A percentile compares a stretch with the other conserved stretches of the same genome.
Conservation (phyloP, 2,329 filamentous ascomycete species). For the Thermoascus crustaceus region DNA sequence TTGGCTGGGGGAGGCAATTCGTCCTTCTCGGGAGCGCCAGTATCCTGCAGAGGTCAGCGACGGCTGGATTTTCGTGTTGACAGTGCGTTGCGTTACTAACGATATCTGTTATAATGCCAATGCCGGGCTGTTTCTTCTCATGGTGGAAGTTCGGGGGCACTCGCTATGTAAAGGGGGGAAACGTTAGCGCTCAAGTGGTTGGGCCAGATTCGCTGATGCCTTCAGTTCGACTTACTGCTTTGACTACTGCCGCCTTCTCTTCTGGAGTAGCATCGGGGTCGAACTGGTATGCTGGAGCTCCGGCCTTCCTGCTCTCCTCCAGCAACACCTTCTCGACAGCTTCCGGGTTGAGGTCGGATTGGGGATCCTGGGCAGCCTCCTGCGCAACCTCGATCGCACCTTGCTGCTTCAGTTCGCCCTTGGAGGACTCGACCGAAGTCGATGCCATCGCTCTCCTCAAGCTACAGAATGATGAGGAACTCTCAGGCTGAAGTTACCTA, state of each 20-base stretch:
- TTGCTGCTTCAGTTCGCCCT: conserved; percentile 69
- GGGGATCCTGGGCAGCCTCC: conserved; percentile 45
- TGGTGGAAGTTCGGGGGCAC: conserved; percentile 58
- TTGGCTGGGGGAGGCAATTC: conserved; percentile 70
- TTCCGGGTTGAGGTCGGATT: conserved; percentile 58
- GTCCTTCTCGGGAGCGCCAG: conserved; percentile 60
- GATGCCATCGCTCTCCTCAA: background rate
- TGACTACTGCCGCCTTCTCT: conserved; percentile 73
- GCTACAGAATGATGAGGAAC: conserved; percentile 1
- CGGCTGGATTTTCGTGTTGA: background rate
- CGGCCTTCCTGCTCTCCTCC: conserved; percentile 68
- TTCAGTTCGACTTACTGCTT: conserved; percentile 53
- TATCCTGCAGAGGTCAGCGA: conserved; percentile 42
- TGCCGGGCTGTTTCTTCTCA: conserved; percentile 31
- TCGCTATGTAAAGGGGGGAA: conserved; percentile 44
- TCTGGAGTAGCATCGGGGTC: conserved; percentile 75
- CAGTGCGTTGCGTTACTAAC: conserved; percentile 27
- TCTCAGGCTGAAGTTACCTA: background rate
- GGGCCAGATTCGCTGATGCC: background rate
- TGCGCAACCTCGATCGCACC: conserved; percentile 68
- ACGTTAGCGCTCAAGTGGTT: conserved; percentile 10
- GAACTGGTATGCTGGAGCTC: conserved; percentile 74
- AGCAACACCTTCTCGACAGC: conserved; percentile 67
- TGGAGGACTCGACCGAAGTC: conserved; percentile 16
- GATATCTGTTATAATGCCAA: conserved; percentile 64